Conservation (phyloP, 495 filamentous ascomycete species). For the Penicillium alfredii region DNA sequence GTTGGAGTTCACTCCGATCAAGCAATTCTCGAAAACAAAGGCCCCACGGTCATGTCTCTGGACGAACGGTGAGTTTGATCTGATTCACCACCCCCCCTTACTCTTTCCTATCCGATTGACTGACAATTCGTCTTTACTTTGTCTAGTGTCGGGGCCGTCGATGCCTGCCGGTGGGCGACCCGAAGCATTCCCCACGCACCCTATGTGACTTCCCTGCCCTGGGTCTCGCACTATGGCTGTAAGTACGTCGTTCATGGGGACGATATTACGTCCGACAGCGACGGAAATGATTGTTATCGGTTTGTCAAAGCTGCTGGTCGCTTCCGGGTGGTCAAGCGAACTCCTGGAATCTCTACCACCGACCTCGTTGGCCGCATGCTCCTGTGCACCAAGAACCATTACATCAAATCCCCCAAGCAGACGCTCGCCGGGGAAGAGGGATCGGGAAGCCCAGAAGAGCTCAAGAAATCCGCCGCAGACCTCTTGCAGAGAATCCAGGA, state of each 20-base stretch:
- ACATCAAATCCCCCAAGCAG: conserved; percentile 66
- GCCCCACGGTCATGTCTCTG: conserved; percentile 93
- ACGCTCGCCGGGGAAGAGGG: conserved; percentile 69
- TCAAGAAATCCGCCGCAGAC: conserved; percentile 49
- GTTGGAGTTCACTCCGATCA: conserved; percentile 95
- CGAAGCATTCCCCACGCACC: conserved; percentile 76
- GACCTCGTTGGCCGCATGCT: conserved; percentile 97
- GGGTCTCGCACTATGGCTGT: conserved; percentile 93
- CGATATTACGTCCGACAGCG: conserved; percentile 78
- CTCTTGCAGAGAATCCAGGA: conserved; percentile 67
- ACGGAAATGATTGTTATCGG: conserved; percentile 92
- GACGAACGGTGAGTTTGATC: conserved; percentile 63
- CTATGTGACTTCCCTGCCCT: conserved; percentile 88
- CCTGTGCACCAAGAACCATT: conserved; percentile 82
- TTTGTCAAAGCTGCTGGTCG: conserved; percentile 87
- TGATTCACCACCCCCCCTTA: too few relatives aligned
- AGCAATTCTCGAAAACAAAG: conserved; percentile 92
- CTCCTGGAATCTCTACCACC: conserved; percentile 92
- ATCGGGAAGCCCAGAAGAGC: conserved; percentile 59
- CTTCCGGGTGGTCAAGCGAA: conserved; percentile 93
- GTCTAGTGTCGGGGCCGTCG: conserved; percentile 66
- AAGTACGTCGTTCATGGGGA: conserved; percentile 89
- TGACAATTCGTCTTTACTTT: conserved; percentile 13
- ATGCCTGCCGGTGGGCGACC: conserved; percentile 93
- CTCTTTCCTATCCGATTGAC: conserved; percentile 2